A percentile compares a stretch with the other conserved stretches of the same genome.
phyloP scores from a whole-genome alignment of 164 flowering plant species.

The Protea cynaroides region DNA sequence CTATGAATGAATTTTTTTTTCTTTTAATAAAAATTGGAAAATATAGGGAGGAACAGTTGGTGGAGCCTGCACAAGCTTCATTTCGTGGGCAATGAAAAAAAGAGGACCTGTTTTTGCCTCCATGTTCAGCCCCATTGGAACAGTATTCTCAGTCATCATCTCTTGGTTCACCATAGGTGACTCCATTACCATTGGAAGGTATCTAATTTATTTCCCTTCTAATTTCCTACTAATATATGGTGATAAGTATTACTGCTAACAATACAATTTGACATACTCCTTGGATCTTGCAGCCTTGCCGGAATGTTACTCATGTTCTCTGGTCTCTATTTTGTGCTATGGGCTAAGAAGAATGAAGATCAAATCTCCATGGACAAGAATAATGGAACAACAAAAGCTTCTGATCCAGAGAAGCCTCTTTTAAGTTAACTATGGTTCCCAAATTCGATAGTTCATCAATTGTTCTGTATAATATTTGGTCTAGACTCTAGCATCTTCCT shows the following conservation, averaged over 20 bases:
- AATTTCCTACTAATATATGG: too few relatives aligned
- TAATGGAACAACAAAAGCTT: slow-evolving; percentile 14
- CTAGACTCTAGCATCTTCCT: too few relatives aligned
- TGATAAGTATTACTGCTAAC: too few relatives aligned
- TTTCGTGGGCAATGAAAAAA: slow-evolving; percentile 77
- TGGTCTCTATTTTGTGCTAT: slow-evolving; percentile 74
- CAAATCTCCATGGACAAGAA: slow-evolving; percentile 3
- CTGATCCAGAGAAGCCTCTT: slow-evolving; percentile 59
- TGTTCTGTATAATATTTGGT: too few relatives aligned
- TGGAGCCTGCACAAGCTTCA: slow-evolving; percentile 61
- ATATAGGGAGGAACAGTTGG: slow-evolving; percentile 46
- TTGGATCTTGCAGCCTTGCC: slow-evolving; percentile 39
- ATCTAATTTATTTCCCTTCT: not conserved
- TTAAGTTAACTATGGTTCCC: slow-evolving; percentile 21
- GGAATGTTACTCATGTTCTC: slow-evolving; percentile 77
- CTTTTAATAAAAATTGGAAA: not conserved
- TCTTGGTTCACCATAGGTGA: slow-evolving; percentile 54
- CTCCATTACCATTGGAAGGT: slow-evolving; percentile 53
- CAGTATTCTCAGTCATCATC: slow-evolving; percentile 49
- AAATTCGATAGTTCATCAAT: not conserved
- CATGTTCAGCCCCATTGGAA: slow-evolving; percentile 65
- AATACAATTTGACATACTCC: too few relatives aligned
- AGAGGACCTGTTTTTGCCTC: slow-evolving; percentile 86
- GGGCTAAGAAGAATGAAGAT: slow-evolving; percentile 87
- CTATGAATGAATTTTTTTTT: not conserved